Conservation (phyloP, 345 rosid genomes). For the Linum usitatissimum region DNA sequence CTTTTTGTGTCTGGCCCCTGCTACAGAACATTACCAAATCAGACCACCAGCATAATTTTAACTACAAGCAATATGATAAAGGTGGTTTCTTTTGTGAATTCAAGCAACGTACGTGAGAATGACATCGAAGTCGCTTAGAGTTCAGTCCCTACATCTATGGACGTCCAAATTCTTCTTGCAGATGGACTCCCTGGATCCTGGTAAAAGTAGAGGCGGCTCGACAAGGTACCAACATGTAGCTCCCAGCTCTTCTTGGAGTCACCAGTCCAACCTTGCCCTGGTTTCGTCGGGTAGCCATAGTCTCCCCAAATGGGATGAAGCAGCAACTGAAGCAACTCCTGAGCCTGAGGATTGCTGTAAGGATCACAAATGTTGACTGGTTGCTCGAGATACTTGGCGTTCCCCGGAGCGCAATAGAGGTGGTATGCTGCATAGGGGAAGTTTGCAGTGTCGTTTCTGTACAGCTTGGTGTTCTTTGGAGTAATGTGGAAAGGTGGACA, state of each 20-base stretch:
- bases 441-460: slow-evolving; percentile 21
- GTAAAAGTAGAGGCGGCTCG: slow-evolving; percentile 25
- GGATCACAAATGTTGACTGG: slow-evolving; percentile 24
- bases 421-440: slow-evolving; percentile 26
- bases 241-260: slow-evolving; percentile 26
- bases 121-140: slow-evolving; percentile 20
- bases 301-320: slow-evolving; percentile 28
- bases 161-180: slow-evolving; percentile 23
- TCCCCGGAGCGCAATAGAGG: slow-evolving; percentile 25
- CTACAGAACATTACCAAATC: neutral
- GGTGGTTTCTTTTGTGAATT: no score
- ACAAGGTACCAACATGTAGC: slow-evolving; percentile 19
- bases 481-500: slow-evolving; percentile 28
- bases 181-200: slow-evolving; percentile 27
- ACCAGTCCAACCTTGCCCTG: slow-evolving; percentile 25
- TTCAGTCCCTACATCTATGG: slow-evolving; percentile 25
- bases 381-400: slow-evolving; percentile 17
- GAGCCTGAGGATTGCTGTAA: slow-evolving; percentile 28
- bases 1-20: neutral
- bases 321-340: slow-evolving; percentile 26
- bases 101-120: slow-evolving; percentile 11
- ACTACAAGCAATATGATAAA: neutral
- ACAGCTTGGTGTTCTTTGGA: slow-evolving; percentile 19
- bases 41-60: neutral
- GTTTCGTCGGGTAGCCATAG: slow-evolving; percentile 24